These are phyloP conservation scores for Neurospora sp. DNA, from an alignment of 495 filamentous ascomycete genomes.

Conservation along the genomic window DNA sequence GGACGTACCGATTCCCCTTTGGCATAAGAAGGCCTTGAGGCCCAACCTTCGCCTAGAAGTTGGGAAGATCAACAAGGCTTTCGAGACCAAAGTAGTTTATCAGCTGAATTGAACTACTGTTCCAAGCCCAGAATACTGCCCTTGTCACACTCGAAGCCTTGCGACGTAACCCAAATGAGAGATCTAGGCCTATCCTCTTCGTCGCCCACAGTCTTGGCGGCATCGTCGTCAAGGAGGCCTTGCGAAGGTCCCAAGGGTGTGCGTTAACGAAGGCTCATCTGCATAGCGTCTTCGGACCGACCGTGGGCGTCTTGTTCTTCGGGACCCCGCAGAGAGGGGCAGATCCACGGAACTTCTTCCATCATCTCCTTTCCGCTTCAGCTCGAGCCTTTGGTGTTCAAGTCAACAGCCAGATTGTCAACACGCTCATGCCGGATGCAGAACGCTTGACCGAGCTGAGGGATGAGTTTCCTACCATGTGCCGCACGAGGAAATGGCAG, in stretches of 20 bases:
- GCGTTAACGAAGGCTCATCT: constrained; percentile 8
- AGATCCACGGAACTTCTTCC: constrained; percentile 5
- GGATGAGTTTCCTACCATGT: constrained; percentile 4
- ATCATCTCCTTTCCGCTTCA: constrained; percentile 1
- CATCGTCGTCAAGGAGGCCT: constrained; percentile 26
- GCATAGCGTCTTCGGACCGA: constrained; percentile 6
- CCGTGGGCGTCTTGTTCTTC: constrained; percentile 18
- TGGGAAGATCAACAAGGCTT: no score
- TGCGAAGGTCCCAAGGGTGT: constrained; percentile 1
- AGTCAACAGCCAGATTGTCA: constrained; percentile 8
- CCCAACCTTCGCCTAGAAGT: no score
- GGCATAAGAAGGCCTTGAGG: no score
- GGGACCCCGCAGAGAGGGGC: constrained; percentile 26
- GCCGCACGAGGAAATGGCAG: neutral
- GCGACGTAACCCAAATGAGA: neutral
- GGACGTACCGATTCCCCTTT: no score
- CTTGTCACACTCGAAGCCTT: no score
- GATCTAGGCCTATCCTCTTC: constrained; percentile 21
- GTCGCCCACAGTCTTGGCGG: constrained; percentile 32
- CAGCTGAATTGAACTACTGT: no score
- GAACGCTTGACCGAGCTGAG: constrained; percentile 2
- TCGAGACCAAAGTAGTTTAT: no score
- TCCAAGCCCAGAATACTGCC: no score
- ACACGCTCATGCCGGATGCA: neutral
- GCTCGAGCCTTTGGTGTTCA: neutral